Evolutionary conservation across 768 basidiomycete species (phyloP), one percentile per base, ranked within the genome.

Genomic region (Amyloporia xantha): DNA sequence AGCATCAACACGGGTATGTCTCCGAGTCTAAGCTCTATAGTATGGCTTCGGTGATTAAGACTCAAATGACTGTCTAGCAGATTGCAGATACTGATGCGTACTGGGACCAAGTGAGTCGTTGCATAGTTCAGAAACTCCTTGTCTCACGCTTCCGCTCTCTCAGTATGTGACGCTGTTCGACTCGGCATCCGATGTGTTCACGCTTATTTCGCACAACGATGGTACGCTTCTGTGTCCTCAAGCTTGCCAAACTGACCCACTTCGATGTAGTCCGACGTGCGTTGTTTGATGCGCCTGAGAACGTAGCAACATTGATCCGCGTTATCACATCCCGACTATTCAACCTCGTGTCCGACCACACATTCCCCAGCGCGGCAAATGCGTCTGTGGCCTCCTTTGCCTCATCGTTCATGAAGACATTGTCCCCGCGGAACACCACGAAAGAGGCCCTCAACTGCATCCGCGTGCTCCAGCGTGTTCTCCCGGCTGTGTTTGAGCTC

Each of bases 401-500:
- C 3, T 74, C 81, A 1, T 82, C 86, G 0, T 72, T 90, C 58
- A 84, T 89, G 54, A 86, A 82, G 56, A 62, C 71, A 15, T 71
- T 73, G 23, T 69, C 75, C 9, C 82, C 79, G 52, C 74, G 78
- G 54, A 89, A 81, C 57, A 71, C 91, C 24, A 85, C 86, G 2
- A 91, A 85, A 56, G 86, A 97, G 63, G 90, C 84, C 3, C 73
- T 99, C 39, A 98, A 96, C 60, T 93, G 92, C 61, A 62, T 97
- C n/a, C 79, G 95, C 24, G 79, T 97, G 6, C 76, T 99, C 17
- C 85, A 91, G 50, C 79, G 96, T 42, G 77, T 97, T 17, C 70
- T 98, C 13, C 94, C 94, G 2, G 82, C 94, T n/a, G 68, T 97
- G 37, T 93, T 94, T 58, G 88, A 86, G 58, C 71, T 81, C 27